Percentiles rank a stretch among this genome's conserved stretches.
phyloP scores from a whole-genome alignment of 2,329 filamentous ascomycete genomes.

The Penicillium olsonii region DNA sequence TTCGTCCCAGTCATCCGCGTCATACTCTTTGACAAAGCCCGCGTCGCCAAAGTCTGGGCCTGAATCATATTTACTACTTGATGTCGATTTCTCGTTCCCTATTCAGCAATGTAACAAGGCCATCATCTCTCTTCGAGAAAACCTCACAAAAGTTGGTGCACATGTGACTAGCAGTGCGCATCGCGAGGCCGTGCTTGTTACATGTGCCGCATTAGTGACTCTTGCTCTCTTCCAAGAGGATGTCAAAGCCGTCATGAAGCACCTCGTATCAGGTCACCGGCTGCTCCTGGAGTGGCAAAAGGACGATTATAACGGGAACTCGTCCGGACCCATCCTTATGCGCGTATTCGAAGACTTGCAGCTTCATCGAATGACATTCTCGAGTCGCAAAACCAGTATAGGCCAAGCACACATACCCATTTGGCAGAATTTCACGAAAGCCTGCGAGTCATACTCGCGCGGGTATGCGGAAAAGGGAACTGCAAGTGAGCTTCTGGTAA shows the following conservation, averaged over 20 bases:
- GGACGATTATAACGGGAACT: neutral
- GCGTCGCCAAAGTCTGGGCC: neutral
- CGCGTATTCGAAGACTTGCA: neutral
- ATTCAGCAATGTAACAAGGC: slow-evolving; percentile 1
- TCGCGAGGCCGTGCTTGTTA: slow-evolving; percentile 2
- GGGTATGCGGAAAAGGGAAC: neutral
- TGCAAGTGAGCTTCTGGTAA: neutral
- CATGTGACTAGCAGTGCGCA: slow-evolving; percentile 1
- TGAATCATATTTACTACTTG: no score
- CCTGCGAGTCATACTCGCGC: neutral
- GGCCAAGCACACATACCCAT: neutral
- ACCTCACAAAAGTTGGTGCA: neutral
- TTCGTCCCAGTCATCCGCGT: neutral
- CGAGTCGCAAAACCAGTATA: neutral
- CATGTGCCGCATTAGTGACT: neutral
- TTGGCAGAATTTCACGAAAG: neutral
- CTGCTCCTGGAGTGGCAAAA: slow-evolving; percentile 2
- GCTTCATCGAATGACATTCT: slow-evolving; percentile 3
- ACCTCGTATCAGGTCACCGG: neutral
- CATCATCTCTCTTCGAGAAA: neutral
- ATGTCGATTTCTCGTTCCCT: neutral
- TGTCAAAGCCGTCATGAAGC: neutral
- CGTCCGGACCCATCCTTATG: slow-evolving; percentile 1
- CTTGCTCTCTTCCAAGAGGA: slow-evolving; percentile 2
- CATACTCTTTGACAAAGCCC: neutral